These are phyloP conservation scores for Artemisia argyi DNA, from an alignment of 129 eudicot genomes.

Conservation along the genomic window DNA sequence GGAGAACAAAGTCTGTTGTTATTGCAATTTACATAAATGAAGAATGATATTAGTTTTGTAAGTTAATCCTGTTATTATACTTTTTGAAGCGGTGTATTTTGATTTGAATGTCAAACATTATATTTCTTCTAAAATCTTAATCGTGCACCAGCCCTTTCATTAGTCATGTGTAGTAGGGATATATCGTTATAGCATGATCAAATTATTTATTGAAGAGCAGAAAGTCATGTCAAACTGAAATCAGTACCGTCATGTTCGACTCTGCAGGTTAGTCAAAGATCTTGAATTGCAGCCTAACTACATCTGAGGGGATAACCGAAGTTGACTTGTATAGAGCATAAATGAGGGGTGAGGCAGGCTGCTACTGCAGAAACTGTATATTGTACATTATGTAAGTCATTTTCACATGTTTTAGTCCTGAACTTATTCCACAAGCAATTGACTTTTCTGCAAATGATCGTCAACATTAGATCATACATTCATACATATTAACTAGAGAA, in stretches of 20 bases:
- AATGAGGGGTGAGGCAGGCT: conserved; percentile 13
- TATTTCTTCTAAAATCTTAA: not conserved
- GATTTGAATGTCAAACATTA: not conserved
- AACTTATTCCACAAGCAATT: conserved; percentile 5
- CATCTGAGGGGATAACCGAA: not conserved
- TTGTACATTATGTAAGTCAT: conserved; percentile 35
- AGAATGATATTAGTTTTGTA: not conserved
- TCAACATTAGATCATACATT: conserved; percentile 15
- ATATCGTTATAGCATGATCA: not conserved
- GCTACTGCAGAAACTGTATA: conserved; percentile 26
- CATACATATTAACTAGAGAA: conserved; percentile 12
- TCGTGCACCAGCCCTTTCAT: not conserved
- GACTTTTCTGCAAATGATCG: conserved; percentile 6
- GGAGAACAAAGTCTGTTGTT: too few relatives aligned
- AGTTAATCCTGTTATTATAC: too few relatives aligned
- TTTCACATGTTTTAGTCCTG: not conserved
- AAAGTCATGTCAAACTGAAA: not conserved
- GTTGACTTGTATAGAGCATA: conserved; percentile 23
- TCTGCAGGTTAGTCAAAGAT: conserved; percentile 30
- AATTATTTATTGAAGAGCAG: not conserved
- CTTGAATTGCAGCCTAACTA: conserved; percentile 12
- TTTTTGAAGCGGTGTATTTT: not conserved
- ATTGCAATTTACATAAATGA: not conserved
- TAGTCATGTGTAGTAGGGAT: not conserved
- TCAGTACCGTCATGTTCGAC: not conserved